A percentile compares a stretch with the other conserved stretches of the same genome.
phyloP scores from a whole-genome alignment of 2,329 filamentous ascomycete genomes.

The Orbilia quercus region DNA sequence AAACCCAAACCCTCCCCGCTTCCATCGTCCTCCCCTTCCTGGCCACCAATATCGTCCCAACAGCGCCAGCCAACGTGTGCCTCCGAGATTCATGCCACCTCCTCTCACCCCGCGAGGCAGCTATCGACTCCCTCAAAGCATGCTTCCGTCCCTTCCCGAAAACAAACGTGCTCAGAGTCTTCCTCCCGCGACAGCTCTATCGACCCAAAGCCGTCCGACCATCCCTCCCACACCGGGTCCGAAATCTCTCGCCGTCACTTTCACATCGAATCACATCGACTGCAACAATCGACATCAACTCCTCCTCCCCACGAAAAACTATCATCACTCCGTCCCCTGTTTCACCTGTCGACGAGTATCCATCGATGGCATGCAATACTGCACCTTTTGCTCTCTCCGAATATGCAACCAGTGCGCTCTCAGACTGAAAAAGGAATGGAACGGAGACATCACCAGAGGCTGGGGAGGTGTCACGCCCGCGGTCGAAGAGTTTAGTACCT shows the following conservation, averaged over 20 bases:
- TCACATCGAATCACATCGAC: conserved; percentile 45
- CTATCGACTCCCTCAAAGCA: conserved; percentile 27
- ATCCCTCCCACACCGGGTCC: conserved; percentile 52
- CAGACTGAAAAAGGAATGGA: conserved; percentile 52
- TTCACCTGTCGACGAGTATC: conserved; percentile 42
- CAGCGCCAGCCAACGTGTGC: conserved; percentile 42
- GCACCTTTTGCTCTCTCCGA: conserved; percentile 42
- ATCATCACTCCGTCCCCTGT: conserved; percentile 51
- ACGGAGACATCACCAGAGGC: conserved; percentile 52
- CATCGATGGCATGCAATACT: conserved; percentile 50
- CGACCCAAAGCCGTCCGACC: conserved; percentile 29
- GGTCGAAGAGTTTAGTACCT: conserved; percentile 44
- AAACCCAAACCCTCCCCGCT: conserved; percentile 38
- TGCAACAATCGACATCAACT: conserved; percentile 45
- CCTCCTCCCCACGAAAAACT: conserved; percentile 49
- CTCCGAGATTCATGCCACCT: conserved; percentile 37
- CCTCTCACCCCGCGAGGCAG: conserved; percentile 23
- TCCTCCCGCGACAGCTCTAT: conserved; percentile 4
- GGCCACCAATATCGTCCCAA: conserved; percentile 34
- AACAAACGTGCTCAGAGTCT: conserved; percentile 44
- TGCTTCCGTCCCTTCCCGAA: conserved; percentile 51
- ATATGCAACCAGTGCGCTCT: conserved; percentile 47
- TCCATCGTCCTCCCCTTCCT: conserved; percentile 27
- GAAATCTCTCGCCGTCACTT: conserved; percentile 41
- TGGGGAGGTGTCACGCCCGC: conserved; percentile 48